A percentile compares a stretch with the other conserved stretches of the same genome.
Evolutionary conservation across 306 rosid genomes (phyloP).

Genomic region (Rosa persica): DNA sequence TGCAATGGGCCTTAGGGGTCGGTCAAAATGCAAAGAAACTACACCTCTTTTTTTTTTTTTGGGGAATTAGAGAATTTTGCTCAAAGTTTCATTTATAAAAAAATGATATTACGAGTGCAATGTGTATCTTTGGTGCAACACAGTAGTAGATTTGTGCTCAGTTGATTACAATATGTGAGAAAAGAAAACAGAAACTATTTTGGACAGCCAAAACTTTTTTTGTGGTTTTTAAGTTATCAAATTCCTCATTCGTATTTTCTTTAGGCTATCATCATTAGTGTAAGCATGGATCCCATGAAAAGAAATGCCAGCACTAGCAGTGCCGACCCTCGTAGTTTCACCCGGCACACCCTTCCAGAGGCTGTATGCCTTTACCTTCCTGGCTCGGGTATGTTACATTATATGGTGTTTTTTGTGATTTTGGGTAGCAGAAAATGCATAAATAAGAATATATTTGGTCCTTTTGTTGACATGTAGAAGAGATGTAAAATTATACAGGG

Average conservation of each 20-base stretch:
- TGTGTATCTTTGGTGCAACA: not conserved
- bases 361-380: not conserved
- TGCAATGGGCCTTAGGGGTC: not conserved
- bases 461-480: not conserved
- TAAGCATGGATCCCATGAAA: not conserved
- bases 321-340: not conserved
- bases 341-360: not conserved
- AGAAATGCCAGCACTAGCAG: not conserved
- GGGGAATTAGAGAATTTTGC: not conserved
- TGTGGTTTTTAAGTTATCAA: not conserved
- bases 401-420: not conserved
- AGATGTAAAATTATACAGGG: too few relatives aligned
- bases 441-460: not conserved
- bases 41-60: not conserved
- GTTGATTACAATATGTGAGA: not conserved
- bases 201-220: not conserved
- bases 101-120: not conserved
- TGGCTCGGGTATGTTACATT: not conserved
- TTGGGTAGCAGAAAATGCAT: not conserved
- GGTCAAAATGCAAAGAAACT: not conserved
- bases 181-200: not conserved
- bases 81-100: not conserved
- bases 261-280: not conserved
- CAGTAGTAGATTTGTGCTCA: not conserved
- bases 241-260: not conserved